A percentile compares a stretch with the other conserved stretches of the same genome.
Conservation (phyloP, 148 eudicot species). For the Chenopodium album region DNA sequence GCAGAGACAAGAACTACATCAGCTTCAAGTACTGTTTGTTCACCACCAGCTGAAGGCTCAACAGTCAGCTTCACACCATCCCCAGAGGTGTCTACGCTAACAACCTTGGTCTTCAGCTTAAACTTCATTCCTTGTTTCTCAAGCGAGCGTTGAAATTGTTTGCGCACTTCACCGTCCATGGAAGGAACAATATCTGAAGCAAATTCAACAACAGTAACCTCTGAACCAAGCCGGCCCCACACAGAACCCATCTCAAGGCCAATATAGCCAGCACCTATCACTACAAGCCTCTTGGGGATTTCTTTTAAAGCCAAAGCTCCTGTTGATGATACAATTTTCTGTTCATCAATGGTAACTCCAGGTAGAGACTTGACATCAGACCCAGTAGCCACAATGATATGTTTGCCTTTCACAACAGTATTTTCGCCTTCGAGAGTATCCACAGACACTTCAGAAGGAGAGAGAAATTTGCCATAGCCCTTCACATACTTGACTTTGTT, state of each 20-base stretch:
- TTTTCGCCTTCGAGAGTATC: conserved; percentile 70
- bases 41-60: conserved; percentile 90
- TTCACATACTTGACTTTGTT: conserved; percentile 92
- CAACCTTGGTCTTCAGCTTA: conserved; percentile 88
- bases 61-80: conserved; percentile 62
- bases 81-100: conserved; percentile 67
- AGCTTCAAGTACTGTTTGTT: conserved; percentile 71
- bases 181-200: conserved; percentile 81
- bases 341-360: conserved; percentile 83
- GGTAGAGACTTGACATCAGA: conserved; percentile 90
- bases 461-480: conserved; percentile 76
- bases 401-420: conserved; percentile 77
- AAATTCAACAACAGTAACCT: conserved; percentile 90
- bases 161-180: conserved; percentile 88
- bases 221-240: conserved; percentile 94
- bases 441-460: conserved; percentile 84
- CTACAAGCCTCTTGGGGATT: conserved; percentile 80
- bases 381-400: conserved; percentile 86
- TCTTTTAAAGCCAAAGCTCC: conserved; percentile 74
- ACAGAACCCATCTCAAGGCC: conserved; percentile 97
- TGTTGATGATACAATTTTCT: conserved; percentile 77
- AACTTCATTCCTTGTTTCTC: conserved; percentile 98
- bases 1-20: conserved; percentile 94
- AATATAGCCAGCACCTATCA: conserved; percentile 95
- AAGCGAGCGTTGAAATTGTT: conserved; percentile 84